A percentile compares a stretch with the other conserved stretches of the same genome.
Conservation (phyloP, 2,329 filamentous ascomycete species). For the Metarhizium anisopliae region DNA sequence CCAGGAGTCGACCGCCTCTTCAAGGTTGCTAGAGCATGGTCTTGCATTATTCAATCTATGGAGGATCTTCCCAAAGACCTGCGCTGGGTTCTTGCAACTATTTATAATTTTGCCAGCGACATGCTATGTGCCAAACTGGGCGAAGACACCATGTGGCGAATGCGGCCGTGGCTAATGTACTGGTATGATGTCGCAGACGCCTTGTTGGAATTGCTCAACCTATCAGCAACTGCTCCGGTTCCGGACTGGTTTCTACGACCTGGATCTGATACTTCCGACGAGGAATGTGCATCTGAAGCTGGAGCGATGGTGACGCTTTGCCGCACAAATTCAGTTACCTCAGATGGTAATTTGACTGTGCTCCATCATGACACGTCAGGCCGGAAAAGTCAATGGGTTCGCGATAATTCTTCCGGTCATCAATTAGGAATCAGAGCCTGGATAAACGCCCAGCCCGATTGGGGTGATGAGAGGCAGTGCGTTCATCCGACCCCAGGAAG, state of each 20-base stretch:
- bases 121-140: constrained; percentile 13
- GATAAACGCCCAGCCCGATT: constrained; percentile 6
- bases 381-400: background rate
- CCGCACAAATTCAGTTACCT: background rate
- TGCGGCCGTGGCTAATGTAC: constrained; percentile 20
- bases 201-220: constrained; percentile 12
- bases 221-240: constrained; percentile 11
- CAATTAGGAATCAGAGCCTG: constrained; percentile 2
- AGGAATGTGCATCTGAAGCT: background rate
- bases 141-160: constrained; percentile 13
- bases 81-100: constrained; percentile 21
- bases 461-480: background rate
- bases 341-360: constrained; percentile 3
- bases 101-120: constrained; percentile 22
- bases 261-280: background rate
- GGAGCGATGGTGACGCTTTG: background rate
- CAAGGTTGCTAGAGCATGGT: constrained; percentile 20
- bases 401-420: background rate
- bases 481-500: constrained; percentile 7
- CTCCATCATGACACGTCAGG: background rate
- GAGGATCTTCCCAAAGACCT: constrained; percentile 17
- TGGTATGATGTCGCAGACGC: constrained; percentile 18
- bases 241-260: constrained; percentile 19
- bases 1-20: constrained; percentile 15
- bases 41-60: constrained; percentile 18